Evolutionary conservation across 768 basidiomycete genomes (phyloP), one percentile per base, ranked within the genome.

Genomic region (Phanerodontia chrysosporium): DNA sequence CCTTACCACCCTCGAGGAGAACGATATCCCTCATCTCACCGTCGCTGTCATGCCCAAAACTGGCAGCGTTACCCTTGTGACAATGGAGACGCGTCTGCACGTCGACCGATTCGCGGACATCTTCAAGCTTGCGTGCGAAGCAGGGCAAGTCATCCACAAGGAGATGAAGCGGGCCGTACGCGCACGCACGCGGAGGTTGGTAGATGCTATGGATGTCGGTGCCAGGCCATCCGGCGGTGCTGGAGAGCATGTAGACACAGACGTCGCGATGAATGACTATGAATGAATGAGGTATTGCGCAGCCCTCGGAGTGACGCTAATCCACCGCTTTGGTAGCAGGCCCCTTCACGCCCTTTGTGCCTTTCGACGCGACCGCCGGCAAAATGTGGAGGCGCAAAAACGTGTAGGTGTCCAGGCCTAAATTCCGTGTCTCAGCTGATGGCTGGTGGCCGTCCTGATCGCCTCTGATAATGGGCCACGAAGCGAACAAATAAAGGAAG

Each of bases 21-120:
- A 84, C 65, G 94, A 95, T 63, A 76, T 95, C 6, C 97, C 97
- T 1, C 83, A 90, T 66, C 74, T 96, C 22, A 94, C 93, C 1
- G 85, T 98, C 42, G 97, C 94, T 0, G 80, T 91, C 28, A 86
- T 98, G 80, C 95, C 97, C 7, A 85, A 86, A 64, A 85, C 88
- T n/a, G 83, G 84, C 4, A 89, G 87, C 60, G 85, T 97, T 46
- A 92, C 91, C 16, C 79, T 98, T 35, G 89, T 94, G 62, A 89
- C 87, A 52, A 90, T 98, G 85, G 97, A 98, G 73, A 95, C 94
- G 16, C 78, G 95, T n/a, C 72, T 99, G 59, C 93, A 93, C 66
- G 86, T 95, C 10, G 94, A 95, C 66, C 80, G 93, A 55, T 97
- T 98, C 64, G 90, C 90, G 69, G 95, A 95, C 67, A 84, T 98